Conservation (phyloP, 2,329 filamentous ascomycete genomes). For the Dactylellina haptotyla region DNA sequence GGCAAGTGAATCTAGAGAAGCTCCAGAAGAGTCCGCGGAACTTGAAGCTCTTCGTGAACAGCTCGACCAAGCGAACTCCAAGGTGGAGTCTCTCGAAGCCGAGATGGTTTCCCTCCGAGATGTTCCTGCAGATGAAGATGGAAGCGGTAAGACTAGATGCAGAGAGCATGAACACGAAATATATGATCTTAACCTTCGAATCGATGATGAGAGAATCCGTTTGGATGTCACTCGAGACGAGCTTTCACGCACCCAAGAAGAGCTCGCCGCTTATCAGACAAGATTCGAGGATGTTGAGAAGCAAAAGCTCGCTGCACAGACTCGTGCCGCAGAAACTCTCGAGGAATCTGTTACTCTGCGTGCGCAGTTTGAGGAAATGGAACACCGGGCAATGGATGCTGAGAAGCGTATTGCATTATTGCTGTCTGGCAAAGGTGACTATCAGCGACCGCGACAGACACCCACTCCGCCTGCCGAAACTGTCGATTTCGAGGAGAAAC, state of each 20-base stretch:
- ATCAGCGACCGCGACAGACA: conserved; percentile 44
- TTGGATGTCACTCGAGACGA: conserved; percentile 43
- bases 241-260: conserved; percentile 44
- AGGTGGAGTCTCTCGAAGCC: conserved; percentile 40
- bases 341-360: conserved; percentile 44
- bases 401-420: conserved; percentile 28
- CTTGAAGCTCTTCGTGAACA: conserved; percentile 38
- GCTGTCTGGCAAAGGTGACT: conserved; percentile 35
- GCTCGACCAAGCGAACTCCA: conserved; percentile 38
- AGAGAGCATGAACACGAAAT: conserved; percentile 47
- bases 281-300: conserved; percentile 48
- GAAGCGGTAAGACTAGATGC: conserved; percentile 11
- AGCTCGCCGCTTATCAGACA: conserved; percentile 37
- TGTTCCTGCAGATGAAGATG: conserved; percentile 10
- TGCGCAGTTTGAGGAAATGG: conserved; percentile 43
- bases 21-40: conserved; percentile 32
- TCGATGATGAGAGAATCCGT: conserved; percentile 44
- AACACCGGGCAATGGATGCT: conserved; percentile 37
- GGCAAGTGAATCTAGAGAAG: conserved; percentile 40
- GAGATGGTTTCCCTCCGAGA: conserved; percentile 32
- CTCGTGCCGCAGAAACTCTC: conserved; percentile 48
- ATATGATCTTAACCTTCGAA: conserved; percentile 44
- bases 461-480: conserved; percentile 52
- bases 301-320: conserved; percentile 50
- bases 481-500: conserved; percentile 51